Evolutionary conservation across 2,329 filamentous ascomycete genomes (phyloP).

Genomic region (Colletotrichum sp.): DNA sequence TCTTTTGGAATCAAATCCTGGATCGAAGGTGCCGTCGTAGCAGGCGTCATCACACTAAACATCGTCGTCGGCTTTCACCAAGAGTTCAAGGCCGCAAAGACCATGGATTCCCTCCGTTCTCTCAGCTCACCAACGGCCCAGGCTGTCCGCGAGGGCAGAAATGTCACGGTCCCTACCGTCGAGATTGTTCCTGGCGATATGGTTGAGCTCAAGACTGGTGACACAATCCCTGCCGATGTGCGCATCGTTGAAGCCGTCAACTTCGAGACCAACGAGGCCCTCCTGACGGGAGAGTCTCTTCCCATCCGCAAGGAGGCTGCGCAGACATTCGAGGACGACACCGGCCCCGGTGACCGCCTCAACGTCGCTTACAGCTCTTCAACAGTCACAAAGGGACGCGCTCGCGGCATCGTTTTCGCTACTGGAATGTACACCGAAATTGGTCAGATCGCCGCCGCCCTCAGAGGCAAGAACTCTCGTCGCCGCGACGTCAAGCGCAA

Average conservation of each 20-base stretch:
- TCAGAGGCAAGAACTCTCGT: slow-evolving; percentile 42
- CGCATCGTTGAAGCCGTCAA: slow-evolving; percentile 65
- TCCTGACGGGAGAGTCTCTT: slow-evolving; percentile 68
- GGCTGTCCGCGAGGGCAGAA: slow-evolving; percentile 46
- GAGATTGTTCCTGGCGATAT: slow-evolving; percentile 64
- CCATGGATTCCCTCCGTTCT: slow-evolving; percentile 51
- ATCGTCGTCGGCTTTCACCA: slow-evolving; percentile 56
- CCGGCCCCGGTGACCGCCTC: slow-evolving; percentile 60
- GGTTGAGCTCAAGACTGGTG: slow-evolving; percentile 58
- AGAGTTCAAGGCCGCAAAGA: slow-evolving; percentile 53
- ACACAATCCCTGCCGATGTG: slow-evolving; percentile 67
- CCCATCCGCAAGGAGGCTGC: slow-evolving; percentile 60
- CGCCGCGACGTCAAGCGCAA: slow-evolving; percentile 44
- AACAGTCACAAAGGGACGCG: slow-evolving; percentile 66
- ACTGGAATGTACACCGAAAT: slow-evolving; percentile 68
- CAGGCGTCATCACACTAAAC: slow-evolving; percentile 62
- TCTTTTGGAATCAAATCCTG: slow-evolving; percentile 63
- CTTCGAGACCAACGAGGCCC: slow-evolving; percentile 70
- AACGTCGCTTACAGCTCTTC: slow-evolving; percentile 70
- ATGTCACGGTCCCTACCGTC: slow-evolving; percentile 40
- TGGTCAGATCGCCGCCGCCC: slow-evolving; percentile 60
- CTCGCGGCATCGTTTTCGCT: slow-evolving; percentile 63
- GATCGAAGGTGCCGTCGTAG: slow-evolving; percentile 65
- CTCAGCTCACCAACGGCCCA: slow-evolving; percentile 49
- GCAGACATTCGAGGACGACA: slow-evolving; percentile 45